phyloP scores from a whole-genome alignment of 2,329 filamentous ascomycete genomes.

The Phoma herbarum region DNA sequence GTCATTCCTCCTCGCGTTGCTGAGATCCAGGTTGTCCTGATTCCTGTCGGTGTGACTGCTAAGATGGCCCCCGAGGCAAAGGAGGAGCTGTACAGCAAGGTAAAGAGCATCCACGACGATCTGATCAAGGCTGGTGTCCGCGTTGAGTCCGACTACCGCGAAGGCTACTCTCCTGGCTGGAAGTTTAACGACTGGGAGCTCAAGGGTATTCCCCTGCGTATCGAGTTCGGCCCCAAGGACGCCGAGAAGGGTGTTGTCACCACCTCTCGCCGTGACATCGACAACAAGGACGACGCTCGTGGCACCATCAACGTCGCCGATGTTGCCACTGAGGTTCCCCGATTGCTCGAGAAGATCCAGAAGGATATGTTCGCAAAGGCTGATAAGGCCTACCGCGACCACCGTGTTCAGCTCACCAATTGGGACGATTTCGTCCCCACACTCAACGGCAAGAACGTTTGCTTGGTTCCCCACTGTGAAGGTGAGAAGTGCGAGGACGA shows the following conservation, averaged over 20 bases:
- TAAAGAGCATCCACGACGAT: conserved; percentile 73
- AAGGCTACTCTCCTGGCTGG: conserved; percentile 90
- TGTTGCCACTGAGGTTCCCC: conserved; percentile 75
- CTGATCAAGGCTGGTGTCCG: conserved; percentile 80
- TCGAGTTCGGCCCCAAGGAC: conserved; percentile 97
- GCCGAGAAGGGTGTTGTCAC: conserved; percentile 84
- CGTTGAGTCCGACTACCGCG: conserved; percentile 81
- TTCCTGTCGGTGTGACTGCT: conserved; percentile 92
- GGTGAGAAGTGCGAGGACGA: conserved; percentile 87
- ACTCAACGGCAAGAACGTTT: conserved; percentile 90
- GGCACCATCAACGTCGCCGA: conserved; percentile 77
- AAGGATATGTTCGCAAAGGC: conserved; percentile 80
- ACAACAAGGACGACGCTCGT: conserved; percentile 69
- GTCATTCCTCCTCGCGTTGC: conserved; percentile 91
- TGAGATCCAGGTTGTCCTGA: conserved; percentile 83
- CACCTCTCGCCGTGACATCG: conserved; percentile 84
- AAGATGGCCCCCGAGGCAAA: conserved; percentile 73
- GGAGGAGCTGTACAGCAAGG: conserved; percentile 76
- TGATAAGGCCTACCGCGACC: conserved; percentile 77
- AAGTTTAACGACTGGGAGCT: conserved; percentile 99
- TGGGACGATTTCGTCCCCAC: conserved; percentile 94
- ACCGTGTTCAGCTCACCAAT: conserved; percentile 80
- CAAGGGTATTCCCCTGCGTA: conserved; percentile 89
- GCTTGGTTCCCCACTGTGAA: conserved; percentile 90
- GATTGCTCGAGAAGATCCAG: conserved; percentile 90